Percentiles rank a stretch among this genome's conserved stretches.
Conservation (phyloP, 2,329 filamentous ascomycete species). For the Monosporascus sp. region DNA sequence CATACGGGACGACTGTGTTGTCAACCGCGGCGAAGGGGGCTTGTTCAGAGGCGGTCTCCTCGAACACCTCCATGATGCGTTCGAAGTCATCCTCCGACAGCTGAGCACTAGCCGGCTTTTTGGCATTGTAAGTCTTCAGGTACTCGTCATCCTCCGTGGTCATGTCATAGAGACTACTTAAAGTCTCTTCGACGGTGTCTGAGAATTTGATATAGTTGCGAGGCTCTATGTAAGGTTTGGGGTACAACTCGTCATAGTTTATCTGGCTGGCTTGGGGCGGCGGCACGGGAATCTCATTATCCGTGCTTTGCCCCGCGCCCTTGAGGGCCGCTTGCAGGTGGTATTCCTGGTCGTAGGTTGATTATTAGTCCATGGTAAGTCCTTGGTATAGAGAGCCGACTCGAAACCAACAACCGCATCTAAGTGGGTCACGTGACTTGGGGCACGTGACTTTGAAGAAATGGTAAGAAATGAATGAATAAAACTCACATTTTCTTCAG, state of each 20-base stretch:
- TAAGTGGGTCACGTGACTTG: conserved; percentile 47
- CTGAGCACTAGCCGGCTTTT: conserved; percentile 56
- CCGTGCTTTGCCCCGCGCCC: conserved; percentile 49
- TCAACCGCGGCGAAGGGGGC: conserved; percentile 89
- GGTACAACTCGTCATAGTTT: conserved; percentile 87
- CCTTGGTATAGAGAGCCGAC: conserved; percentile 1
- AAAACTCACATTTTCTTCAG: conserved; percentile 88
- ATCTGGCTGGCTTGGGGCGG: conserved; percentile 61
- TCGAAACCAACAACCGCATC: conserved; percentile 23
- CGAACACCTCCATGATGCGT: conserved; percentile 89
- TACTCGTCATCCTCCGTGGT: conserved; percentile 83
- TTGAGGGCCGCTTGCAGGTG: conserved; percentile 81
- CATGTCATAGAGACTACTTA: conserved; percentile 90
- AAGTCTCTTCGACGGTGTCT: conserved; percentile 94
- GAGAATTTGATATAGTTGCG: conserved; percentile 96
- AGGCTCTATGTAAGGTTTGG: conserved; percentile 73
- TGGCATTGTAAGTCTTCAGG: conserved; percentile 78
- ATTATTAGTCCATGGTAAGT: conserved; percentile 12
- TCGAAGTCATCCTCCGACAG: conserved; percentile 92
- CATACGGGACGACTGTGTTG: conserved; percentile 74
- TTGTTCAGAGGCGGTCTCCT: conserved; percentile 76
- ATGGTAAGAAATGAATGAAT: conserved; percentile 25
- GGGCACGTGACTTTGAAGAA: conserved; percentile 18
- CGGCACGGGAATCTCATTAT: conserved; percentile 62
- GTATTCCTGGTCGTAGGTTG: conserved; percentile 63